A percentile compares a stretch with the other conserved stretches of the same genome.
Evolutionary conservation across 2,329 filamentous ascomycete species (phyloP).

Genomic region (Trichoderma atrobrunneum): DNA sequence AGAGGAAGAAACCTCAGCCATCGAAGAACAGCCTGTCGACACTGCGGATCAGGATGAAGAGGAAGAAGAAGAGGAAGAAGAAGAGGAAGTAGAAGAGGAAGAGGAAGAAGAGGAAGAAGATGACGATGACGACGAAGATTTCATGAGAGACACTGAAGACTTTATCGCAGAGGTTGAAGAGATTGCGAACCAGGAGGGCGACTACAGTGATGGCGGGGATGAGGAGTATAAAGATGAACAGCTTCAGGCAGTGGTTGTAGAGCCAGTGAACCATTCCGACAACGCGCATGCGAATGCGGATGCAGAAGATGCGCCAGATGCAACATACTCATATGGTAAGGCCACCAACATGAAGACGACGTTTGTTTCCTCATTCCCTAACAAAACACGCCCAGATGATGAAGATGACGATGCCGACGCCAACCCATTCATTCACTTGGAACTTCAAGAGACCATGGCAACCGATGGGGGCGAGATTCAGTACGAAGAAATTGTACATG

Average conservation of each 20-base stretch:
- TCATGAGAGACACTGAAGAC: not conserved
- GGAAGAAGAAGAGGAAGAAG: not conserved
- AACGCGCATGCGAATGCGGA: not conserved
- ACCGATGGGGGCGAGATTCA: conserved; percentile 23
- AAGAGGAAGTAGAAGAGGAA: conserved; percentile 15
- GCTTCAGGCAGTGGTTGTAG: not conserved
- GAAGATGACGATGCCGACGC: conserved; percentile 26
- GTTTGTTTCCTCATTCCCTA: conserved; percentile 27
- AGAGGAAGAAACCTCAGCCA: conserved; percentile 22
- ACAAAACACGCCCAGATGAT: conserved; percentile 27
- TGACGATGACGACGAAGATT: conserved; percentile 20
- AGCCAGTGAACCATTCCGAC: not conserved
- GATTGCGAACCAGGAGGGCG: conserved; percentile 13
- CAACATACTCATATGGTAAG: conserved; percentile 29
- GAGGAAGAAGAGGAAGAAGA: not conserved
- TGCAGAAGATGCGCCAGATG: not conserved
- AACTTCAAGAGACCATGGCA: conserved; percentile 25
- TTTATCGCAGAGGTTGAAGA: conserved; percentile 24
- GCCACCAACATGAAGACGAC: conserved; percentile 18
- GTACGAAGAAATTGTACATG: conserved; percentile 10
- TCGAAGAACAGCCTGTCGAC: conserved; percentile 20
- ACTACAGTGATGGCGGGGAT: not conserved
- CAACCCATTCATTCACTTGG: conserved; percentile 28
- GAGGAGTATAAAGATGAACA: not conserved
- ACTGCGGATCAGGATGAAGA: conserved; percentile 11